Evolutionary conservation across 352 stramenopile species (phyloP).

Genomic region (Phytophthora boehmeriae): DNA sequence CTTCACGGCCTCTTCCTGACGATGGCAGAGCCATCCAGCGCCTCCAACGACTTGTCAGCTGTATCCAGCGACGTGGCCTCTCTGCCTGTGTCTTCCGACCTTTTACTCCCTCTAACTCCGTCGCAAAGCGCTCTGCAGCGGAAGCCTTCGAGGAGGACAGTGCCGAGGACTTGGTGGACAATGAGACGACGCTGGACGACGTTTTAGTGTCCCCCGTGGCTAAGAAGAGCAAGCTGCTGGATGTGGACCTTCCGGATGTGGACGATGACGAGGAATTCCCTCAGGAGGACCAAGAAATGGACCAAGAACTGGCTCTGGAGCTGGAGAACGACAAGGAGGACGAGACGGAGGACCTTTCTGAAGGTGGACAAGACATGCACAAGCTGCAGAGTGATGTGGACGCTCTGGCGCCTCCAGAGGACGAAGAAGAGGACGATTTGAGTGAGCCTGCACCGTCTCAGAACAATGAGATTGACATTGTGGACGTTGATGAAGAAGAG

Average conservation of each 20-base stretch:
- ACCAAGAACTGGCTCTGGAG: constrained; percentile 26
- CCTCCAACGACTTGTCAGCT: background rate
- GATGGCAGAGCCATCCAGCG: constrained; percentile 30
- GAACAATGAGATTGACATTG: constrained; percentile 48
- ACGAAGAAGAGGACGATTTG: constrained; percentile 1
- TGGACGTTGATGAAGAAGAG: constrained; percentile 43
- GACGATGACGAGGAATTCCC: constrained; percentile 52
- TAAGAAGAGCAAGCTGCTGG: constrained; percentile 57
- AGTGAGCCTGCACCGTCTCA: constrained; percentile 26
- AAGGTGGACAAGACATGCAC: constrained; percentile 14
- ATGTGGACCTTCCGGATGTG: constrained; percentile 52
- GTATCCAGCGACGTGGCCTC: constrained; percentile 12
- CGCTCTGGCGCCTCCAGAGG: constrained; percentile 19
- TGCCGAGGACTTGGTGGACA: constrained; percentile 32
- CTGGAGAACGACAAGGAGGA: constrained; percentile 10
- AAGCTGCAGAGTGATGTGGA: constrained; percentile 12
- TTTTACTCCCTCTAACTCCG: background rate
- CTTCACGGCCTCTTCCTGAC: constrained; percentile 3
- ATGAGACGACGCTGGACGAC: constrained; percentile 66
- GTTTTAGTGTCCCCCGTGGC: constrained; percentile 53
- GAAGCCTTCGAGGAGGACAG: constrained; percentile 34
- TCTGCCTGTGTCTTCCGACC: background rate
- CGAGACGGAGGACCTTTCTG: constrained; percentile 9
- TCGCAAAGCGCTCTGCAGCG: constrained; percentile 29
- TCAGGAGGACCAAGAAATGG: constrained; percentile 33